phyloP scores from a whole-genome alignment of 2,329 filamentous ascomycete species.

The Diaporthe australafricana region DNA sequence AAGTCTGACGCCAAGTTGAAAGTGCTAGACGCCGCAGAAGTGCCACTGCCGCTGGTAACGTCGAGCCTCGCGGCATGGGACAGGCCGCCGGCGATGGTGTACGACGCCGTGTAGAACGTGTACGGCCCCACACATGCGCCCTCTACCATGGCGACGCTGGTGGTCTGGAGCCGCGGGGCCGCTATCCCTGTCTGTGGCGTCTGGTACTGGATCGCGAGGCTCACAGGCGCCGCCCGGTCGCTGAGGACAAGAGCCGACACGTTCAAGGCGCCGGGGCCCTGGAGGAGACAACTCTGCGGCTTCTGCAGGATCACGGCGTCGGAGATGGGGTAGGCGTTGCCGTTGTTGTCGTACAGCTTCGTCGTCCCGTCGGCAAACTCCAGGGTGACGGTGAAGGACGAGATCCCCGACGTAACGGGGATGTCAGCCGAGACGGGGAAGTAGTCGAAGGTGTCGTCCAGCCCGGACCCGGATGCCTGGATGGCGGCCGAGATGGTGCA shows the following conservation, averaged over 20 bases:
- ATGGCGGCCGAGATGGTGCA: conserved; percentile 59
- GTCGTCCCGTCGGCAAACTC: conserved; percentile 55
- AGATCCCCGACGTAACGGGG: conserved; percentile 68
- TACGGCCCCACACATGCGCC: conserved; percentile 60
- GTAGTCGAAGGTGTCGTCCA: conserved; percentile 71
- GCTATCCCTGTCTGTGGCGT: conserved; percentile 53
- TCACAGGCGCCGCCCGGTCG: conserved; percentile 56
- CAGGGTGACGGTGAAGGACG: conserved; percentile 67
- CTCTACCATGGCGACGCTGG: conserved; percentile 53
- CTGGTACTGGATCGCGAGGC: conserved; percentile 58
- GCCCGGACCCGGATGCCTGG: conserved; percentile 64
- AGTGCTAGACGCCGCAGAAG: conserved; percentile 52
- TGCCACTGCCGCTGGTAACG: conserved; percentile 53
- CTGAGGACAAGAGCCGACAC: conserved; percentile 62
- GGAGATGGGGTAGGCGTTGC: conserved; percentile 63
- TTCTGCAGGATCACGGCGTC: conserved; percentile 67
- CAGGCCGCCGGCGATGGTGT: conserved; percentile 56
- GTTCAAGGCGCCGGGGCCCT: conserved; percentile 55
- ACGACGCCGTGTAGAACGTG: conserved; percentile 58
- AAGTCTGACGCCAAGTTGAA: conserved; percentile 62
- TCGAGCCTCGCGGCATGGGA: conserved; percentile 60
- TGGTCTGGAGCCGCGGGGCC: conserved; percentile 53
- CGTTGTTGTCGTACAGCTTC: conserved; percentile 67
- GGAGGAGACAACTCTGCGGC: conserved; percentile 67
- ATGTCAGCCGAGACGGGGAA: conserved; percentile 63